Evolutionary conservation across 1,284 basidiomycete species (phyloP), one percentile per base, ranked within the genome.

Genomic region (Cutaneotrichosporon dermatis): DNA sequence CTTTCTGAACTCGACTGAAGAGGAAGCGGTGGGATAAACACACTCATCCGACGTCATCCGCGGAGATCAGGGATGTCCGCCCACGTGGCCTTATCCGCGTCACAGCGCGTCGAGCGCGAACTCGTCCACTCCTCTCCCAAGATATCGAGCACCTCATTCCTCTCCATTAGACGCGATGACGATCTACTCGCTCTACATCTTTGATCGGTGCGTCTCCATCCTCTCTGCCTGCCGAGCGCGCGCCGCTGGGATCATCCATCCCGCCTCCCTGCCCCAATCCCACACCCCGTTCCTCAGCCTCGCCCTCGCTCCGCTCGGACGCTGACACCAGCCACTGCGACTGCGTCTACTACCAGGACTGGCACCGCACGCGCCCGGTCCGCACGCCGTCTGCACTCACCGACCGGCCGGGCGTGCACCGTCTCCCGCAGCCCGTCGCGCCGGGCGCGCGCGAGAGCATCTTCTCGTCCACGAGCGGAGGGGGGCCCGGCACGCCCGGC

Each of bases 321-420:
- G 41, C 57, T 62, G 39, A 62, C 54, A 12, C 6, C 48, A 95
- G 92, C 72, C 91, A 94, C 73, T 95, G 92, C 74, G 84, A 83
- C 49, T 92, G 90, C 73, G 84, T 95, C 52, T 95, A 92, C 79
- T 95, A 94, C 76, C 92, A 94, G 69, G 90, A 93, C 76, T 93
- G 90, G 90, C 88, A 92, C 70, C 85, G 92, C 53, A 86, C 88
- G 0, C 85, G 83, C 58, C 83, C 86, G 39, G 85, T 88, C 35
- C 87, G 86, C 70, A 81, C 82, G 11, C 50, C 50, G 10, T 15
- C n/a, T 25, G 83, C 86, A 69, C 85, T 88, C 34, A 85, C 84
- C 53, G 83, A 90, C 58, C 82, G 89, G 48, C 85, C 86, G 9
- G 90, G 86, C 35, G 88, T 94, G 54, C 87, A 75, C 61, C 67